These are phyloP conservation scores for Lachancea lanzarotensis DNA, from an alignment of 805 yeast species.

Conservation along the genomic window DNA sequence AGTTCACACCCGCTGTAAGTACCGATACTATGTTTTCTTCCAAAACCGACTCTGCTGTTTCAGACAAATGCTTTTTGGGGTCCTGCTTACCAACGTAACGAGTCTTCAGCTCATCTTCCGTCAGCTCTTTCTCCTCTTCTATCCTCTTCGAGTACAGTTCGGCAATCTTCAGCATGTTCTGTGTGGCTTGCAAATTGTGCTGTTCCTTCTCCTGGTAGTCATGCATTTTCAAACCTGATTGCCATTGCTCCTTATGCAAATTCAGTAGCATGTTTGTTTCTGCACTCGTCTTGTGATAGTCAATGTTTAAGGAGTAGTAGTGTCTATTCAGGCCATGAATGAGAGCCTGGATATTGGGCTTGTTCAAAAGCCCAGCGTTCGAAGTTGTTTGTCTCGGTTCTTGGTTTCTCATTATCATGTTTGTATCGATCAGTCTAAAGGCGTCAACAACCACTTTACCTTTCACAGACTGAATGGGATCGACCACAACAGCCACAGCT, in stretches of 20 bases:
- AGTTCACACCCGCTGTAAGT: slow-evolving; percentile 82
- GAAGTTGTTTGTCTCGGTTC: slow-evolving; percentile 98
- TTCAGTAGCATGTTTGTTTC: slow-evolving; percentile 93
- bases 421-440: slow-evolving; percentile 84
- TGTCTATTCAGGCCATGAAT: slow-evolving; percentile 96
- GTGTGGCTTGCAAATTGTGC: slow-evolving; percentile 63
- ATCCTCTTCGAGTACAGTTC: slow-evolving; percentile 84
- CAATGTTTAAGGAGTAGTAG: slow-evolving; percentile 91
- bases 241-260: slow-evolving; percentile 94
- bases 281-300: slow-evolving; percentile 83
- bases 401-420: slow-evolving; percentile 86
- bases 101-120: slow-evolving; percentile 84
- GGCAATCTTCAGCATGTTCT: slow-evolving; percentile 82
- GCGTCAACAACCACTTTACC: slow-evolving; percentile 99
- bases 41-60: slow-evolving; percentile 75
- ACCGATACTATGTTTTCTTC: slow-evolving; percentile 88
- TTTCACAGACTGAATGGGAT: slow-evolving; percentile 96
- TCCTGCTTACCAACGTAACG: slow-evolving; percentile 98
- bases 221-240: slow-evolving; percentile 73
- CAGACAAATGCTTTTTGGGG: slow-evolving; percentile 94
- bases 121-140: slow-evolving; percentile 81
- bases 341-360: slow-evolving; percentile 93
- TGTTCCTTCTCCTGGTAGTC: slow-evolving; percentile 76
- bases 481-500: slow-evolving; percentile 97
- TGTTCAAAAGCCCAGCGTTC: slow-evolving; percentile 88